Base-by-base conservation (phyloP, 805 yeast genomes). In the Debaryomyces prosopidis region DNA sequence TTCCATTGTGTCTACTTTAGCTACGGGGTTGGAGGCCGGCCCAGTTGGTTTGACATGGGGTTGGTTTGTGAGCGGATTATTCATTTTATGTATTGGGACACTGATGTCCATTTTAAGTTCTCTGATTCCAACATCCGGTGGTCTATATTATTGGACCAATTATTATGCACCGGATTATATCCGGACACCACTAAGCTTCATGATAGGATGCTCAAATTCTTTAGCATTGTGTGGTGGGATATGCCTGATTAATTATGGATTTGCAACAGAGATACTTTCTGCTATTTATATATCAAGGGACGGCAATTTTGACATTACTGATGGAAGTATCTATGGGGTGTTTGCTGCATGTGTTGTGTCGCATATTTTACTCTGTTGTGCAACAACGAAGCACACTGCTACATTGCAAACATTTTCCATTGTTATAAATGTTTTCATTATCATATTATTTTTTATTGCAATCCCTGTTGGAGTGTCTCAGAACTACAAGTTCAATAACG, bases 401-500 rank as follows among this genome's bases (percentile, higher is more conserved):
- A 38, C 46, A 45, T 54, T 65, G 36, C 68, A 65, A 48, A 53
- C 68, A 5, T 41, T 53, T 4, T 62, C 67, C 5, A 58, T 60
- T 32, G 36, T 54, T 12, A 59, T 57, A 23, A 63, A 65, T 37
- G 47, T 58, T 17, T 45, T 31, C 11, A 38, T 65, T 16, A 61
- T 64, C 34, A 44, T 46, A 4, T 45, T 64, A 17, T 64, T 55
- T 45, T 20, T 64, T 32, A 59, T 64, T 31, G 66, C 66, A n/a
- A 36, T 65, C 34, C 68, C 67, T 11, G 54, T 64, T 40, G 69
- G 65, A 2, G 61, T 62, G 2, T 48, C 56, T 8, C 57, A 56
- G 7, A 54, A 20, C 52, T 58, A 30, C 16, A 33, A 40, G 20
- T 73, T 80, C 55, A 79, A 80, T 53, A 63, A 68, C 32, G 85